phyloP scores from a whole-genome alignment of 768 basidiomycete genomes.

The Mrakia hoshinonis region DNA sequence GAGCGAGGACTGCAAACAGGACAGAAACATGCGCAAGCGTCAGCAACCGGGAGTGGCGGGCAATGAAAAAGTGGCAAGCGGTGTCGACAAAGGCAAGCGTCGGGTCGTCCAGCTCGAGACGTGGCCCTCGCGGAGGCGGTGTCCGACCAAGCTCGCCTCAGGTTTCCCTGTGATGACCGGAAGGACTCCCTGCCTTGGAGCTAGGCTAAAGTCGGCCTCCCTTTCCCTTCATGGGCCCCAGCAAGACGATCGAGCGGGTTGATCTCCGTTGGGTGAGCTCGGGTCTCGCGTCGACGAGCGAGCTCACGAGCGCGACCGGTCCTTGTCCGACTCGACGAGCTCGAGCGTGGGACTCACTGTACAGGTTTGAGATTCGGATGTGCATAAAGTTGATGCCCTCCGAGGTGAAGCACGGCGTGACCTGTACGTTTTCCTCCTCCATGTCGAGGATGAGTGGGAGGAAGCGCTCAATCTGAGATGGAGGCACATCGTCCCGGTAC shows the following conservation, averaged over 20 bases:
- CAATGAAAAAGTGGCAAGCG: not conserved
- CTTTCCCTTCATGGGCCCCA: too few species aligned
- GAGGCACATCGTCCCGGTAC: conserved; percentile 88
- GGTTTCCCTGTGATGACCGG: too few species aligned
- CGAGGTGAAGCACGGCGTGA: conserved; percentile 90
- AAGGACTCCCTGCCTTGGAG: too few species aligned
- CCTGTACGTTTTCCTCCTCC: conserved; percentile 93
- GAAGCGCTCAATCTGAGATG: conserved; percentile 84
- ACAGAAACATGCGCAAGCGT: not conserved
- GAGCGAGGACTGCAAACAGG: conserved; percentile 62
- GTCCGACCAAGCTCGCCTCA: too few species aligned
- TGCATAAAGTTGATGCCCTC: conserved; percentile 98
- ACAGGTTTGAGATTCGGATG: conserved; percentile 94
- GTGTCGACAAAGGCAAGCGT: not conserved
- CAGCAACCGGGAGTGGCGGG: not conserved
- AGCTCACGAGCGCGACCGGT: not conserved
- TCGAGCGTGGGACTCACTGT: conserved; percentile 54
- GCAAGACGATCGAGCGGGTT: too few species aligned
- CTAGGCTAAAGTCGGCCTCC: too few species aligned
- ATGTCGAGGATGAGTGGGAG: conserved; percentile 86
- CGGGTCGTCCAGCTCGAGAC: not conserved
- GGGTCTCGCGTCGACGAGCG: too few species aligned
- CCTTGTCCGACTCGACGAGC: not conserved
- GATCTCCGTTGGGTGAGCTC: too few species aligned
- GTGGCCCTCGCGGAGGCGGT: not conserved